A percentile compares a stretch with the other conserved stretches of the same genome.
phyloP scores from a whole-genome alignment of 371 early-diverging fungal genomes.

The Furculomyces boomerangus region DNA sequence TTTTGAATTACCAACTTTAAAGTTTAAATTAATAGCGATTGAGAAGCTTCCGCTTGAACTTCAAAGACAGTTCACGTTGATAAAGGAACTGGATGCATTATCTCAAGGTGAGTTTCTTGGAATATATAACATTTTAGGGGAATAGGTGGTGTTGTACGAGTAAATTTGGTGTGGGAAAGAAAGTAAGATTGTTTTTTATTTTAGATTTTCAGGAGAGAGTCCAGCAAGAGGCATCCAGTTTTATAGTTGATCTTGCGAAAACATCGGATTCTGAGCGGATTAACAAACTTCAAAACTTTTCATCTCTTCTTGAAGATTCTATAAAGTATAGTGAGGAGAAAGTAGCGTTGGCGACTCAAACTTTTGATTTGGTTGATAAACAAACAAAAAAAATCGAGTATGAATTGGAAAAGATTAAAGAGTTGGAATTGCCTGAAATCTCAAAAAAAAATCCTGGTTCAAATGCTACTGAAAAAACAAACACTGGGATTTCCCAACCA shows the following conservation, averaged over 20 bases:
- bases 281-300: conserved; percentile 36
- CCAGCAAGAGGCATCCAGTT: conserved; percentile 32
- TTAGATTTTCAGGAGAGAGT: conserved; percentile 40
- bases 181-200: neutral
- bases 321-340: conserved; percentile 82
- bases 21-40: conserved; percentile 30
- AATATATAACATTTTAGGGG: no score
- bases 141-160: no score
- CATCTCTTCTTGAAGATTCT: conserved; percentile 37
- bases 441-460: neutral
- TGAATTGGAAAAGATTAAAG: conserved; percentile 75
- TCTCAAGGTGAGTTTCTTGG: conserved; percentile 49
- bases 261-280: conserved; percentile 21
- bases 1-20: neutral
- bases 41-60: conserved; percentile 83
- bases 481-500: no score
- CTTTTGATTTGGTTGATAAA: conserved; percentile 84
- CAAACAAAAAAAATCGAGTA: conserved; percentile 80
- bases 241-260: conserved; percentile 11
- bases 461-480: no score
- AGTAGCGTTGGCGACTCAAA: conserved; percentile 71
- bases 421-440: conserved; percentile 33
- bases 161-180: no score
- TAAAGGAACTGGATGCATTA: conserved; percentile 77
- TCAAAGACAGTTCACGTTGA: conserved; percentile 69